These are phyloP conservation scores for Ammopiptanthus mongolicus DNA, from an alignment of 306 rosid genomes.

Conservation along the genomic window DNA sequence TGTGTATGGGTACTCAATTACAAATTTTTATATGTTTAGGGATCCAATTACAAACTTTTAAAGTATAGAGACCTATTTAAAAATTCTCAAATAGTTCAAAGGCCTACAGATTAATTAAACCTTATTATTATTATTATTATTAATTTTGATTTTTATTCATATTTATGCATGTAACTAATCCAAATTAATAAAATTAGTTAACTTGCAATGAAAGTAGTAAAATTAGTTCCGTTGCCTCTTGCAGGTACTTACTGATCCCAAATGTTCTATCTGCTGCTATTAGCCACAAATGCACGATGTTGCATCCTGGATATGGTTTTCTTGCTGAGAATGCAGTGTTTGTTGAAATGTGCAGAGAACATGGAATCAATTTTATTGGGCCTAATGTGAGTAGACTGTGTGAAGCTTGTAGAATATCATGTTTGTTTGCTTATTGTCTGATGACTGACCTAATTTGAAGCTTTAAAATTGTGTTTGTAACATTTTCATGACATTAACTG, in stretches of 20 bases:
- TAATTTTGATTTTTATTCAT: background rate
- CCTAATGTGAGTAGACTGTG: conserved; percentile 61
- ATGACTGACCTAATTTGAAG: background rate
- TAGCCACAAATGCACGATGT: conserved; percentile 76
- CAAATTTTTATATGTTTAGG: too few species aligned
- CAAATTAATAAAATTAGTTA: background rate
- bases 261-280: conserved; percentile 87
- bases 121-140: too few species aligned
- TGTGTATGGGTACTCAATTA: too few species aligned
- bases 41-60: too few species aligned
- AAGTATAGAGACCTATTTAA: too few species aligned
- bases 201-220: background rate
- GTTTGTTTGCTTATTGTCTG: background rate
- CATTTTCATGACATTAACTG: background rate
- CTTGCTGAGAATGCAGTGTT: conserved; percentile 93
- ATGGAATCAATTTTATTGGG: conserved; percentile 93
- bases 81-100: too few species aligned
- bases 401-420: background rate
- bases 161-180: background rate
- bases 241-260: conserved; percentile 76
- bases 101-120: too few species aligned
- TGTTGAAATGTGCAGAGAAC: conserved; percentile 93
- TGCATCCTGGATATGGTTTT: conserved; percentile 99
- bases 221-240: background rate
- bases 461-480: background rate